Evolutionary conservation across 805 yeast species (phyloP).

Genomic region (Wickerhamomyces strasburgensis): DNA sequence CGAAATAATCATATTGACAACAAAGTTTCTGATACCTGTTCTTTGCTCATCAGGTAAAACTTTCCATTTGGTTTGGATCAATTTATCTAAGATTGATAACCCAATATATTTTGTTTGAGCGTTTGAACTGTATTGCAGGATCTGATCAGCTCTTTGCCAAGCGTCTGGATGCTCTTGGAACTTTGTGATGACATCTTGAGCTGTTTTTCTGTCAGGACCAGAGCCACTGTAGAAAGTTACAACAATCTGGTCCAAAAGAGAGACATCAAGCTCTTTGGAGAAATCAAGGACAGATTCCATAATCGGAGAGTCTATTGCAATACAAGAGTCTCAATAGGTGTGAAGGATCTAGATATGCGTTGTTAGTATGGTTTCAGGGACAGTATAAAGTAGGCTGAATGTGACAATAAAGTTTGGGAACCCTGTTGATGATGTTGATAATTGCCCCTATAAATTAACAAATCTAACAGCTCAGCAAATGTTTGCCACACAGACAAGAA

Average conservation of each 20-base stretch:
- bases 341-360: too few species aligned
- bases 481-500: too few species aligned
- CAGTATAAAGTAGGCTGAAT: too few species aligned
- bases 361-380: too few species aligned
- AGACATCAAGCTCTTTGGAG: conserved; percentile 75
- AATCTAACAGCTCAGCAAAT: too few species aligned
- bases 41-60: conserved; percentile 84
- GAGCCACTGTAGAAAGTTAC: conserved; percentile 77
- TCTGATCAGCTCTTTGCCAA: conserved; percentile 91
- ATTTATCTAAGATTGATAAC: conserved; percentile 79
- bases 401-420: too few species aligned
- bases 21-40: conserved; percentile 87
- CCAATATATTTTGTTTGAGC: conserved; percentile 93
- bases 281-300: conserved; percentile 93
- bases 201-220: conserved; percentile 60
- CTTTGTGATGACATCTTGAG: conserved; percentile 65
- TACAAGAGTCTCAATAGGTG: too few species aligned
- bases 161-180: conserved; percentile 94
- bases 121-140: conserved; percentile 70
- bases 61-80: conserved; percentile 92
- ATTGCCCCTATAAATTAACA: too few species aligned
- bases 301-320: too few species aligned
- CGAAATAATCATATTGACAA: conserved; percentile 88
- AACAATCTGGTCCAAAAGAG: conserved; percentile 76
- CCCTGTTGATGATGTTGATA: too few species aligned